Base-by-base conservation (phyloP, 2,329 filamentous ascomycete genomes). In the Hymenoscyphus occultus region DNA sequence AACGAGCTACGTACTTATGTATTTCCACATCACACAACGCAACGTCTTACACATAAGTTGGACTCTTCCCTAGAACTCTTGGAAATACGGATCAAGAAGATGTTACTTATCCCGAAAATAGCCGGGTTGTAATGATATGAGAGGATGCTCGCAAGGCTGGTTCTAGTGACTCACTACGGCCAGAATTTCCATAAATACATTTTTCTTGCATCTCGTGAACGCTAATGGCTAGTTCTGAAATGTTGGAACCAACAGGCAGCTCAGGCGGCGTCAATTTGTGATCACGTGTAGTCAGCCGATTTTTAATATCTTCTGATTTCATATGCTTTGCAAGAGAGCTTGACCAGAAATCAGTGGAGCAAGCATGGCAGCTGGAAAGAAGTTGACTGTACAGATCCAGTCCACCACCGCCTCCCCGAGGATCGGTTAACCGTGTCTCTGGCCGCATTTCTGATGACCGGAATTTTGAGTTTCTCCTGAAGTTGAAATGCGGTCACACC, bases 391-490 rank as follows among this genome's bases (percentile, higher is more conserved):
- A 35, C 6, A 35, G 35, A 10, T 7, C 5, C 3, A 35, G 35
- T 35, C 35, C 9, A 45, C 42, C 42, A 19, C 10, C 48, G 48
- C 48, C 48, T 54, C 48, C 7, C 35, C 3, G 48, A 54, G 14
- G 22, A 54, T 54, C 48, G 48, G 48, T 54, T 28, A 54, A 10
- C n/a, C n/a, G 48, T 22, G 12, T 22, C 48, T 54, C 13, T 28
- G 28, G 48, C 48, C 48, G 48, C 48, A 54, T 54, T 28, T 54
- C 19, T 54, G 48, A 54, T 54, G 19, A 54, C 48, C 48, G 48
- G 48, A 22, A 54, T 54, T 54, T 51, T 54, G 10, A 54, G 19
- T 54, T 54, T 54, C 48, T 54, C 48, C 48, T 54, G 16, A n/a
- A 10, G 35, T 35, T 35, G 42, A 22, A 19, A 19, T 48, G 45